Base-by-base conservation (phyloP, 2,329 filamentous ascomycete genomes). In the Mollisia scopiformis region DNA sequence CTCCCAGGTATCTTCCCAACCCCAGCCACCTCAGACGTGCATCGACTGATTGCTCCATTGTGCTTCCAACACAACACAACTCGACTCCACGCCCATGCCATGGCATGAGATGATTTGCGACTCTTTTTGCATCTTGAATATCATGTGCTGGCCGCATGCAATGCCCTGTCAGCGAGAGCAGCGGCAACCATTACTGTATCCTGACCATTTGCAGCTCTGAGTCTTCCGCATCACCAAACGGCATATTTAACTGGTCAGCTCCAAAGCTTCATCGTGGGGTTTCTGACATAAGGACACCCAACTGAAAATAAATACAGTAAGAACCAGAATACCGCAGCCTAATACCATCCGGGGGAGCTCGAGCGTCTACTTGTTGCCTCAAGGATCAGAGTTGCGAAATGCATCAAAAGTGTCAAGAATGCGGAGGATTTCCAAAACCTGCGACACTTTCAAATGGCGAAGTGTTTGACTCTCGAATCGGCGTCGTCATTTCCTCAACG, bases 381-480 rank as follows among this genome's bases (percentile, higher is more conserved):
- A 25, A 47, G 11, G 43, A 6, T 30, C 30, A 27, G 16, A 35
- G 31, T 11, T 13, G 8, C 31, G 31, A 35, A 14, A 35, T 41
- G 37, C 37, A 10, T 41, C 37, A 14, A 35, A 11, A 14, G 39
- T 8, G 39, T 21, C 41, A 21, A 35, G 13, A 39, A 41, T 43
- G 31, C 13, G 31, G 33, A 46, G 13, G 41, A 47, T 25, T 13
- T 47, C 23, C 49, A 35, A 19, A 30, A 49, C 51, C 55, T 51
- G 39, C 25, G 46, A 49, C 54, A 56, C 28, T 14, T 10, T 14
- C 25, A 27, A 11, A 3, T 6, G 8, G 39, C 25, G 11, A 31
- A 33, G 7, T 56, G 54, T 56, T 49, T 56, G 39, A 56, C 19
- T 56, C 37, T 56, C 39, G 25, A 56, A 56, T 47, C 21, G 16